Base-by-base conservation (phyloP, 192 early-diverging fungal genomes). In the Coemansia sp. region DNA sequence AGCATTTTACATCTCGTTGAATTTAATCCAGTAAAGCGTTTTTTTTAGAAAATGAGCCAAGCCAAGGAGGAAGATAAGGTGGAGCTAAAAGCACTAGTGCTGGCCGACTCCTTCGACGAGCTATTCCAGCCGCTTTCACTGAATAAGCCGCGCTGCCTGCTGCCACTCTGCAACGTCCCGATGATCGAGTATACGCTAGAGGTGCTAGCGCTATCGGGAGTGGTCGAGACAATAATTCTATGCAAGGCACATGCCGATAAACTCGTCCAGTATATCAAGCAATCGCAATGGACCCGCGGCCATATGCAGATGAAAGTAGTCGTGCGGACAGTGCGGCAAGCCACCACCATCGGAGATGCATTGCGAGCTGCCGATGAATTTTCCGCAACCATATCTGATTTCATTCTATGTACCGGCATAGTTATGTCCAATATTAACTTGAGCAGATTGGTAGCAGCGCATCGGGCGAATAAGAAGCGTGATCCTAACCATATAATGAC, bases 141-240 rank as follows among this genome's bases (percentile, higher is more conserved):
- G 52, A 86, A 90, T 61, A 84, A 71, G 44, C 94, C 97, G 23
- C 80, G 91, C 86, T 94, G 94, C 63, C 78, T 99, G 63, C 73
- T 97, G 49, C 94, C 93, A 14, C 82, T 99, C 19, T 91, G 87
- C 77, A 99, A 99, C 70, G 89, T 94, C 21, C 97, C 97, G 0
- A 76, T 99, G 58, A 89, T 99, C 59, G 93, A 97, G 65, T 97
- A 99, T 66, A 93, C 94, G 0, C 82, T 99, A 38, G 97, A 99
- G 68, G 84, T 92, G 47, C 80, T 99, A 19, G 93, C 93, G 6
- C 76, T 85, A 5, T 87, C 91, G 6, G 90, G 89, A 23, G 91
- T 97, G 1, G 78, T 89, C 51, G 91, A 96, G 61, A 82, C 94
- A 15, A 88, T 89, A 57, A 63, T 99, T 50, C 80, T 96, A 38